Percentiles rank a stretch among this genome's conserved stretches.
Evolutionary conservation across 768 basidiomycete species (phyloP).

Genomic region (Phaffia tasmanica): DNA sequence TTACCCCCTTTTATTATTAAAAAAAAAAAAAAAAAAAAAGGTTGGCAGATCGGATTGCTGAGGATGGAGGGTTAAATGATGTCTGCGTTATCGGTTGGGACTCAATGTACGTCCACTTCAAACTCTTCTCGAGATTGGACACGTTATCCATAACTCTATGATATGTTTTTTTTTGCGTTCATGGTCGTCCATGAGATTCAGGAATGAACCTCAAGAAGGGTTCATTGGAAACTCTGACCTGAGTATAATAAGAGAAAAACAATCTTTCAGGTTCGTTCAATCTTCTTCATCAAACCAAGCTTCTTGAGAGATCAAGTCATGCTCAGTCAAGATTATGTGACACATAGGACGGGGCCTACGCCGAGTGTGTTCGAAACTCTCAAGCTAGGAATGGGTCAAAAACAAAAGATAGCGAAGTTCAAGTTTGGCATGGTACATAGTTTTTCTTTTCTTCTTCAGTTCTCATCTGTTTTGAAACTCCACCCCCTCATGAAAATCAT

Average conservation of each 20-base stretch:
- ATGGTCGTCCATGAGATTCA: neutral
- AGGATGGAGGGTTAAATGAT: conserved; percentile 65
- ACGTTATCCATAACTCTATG: too few relatives aligned
- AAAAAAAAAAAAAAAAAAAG: too few relatives aligned
- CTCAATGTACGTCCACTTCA: conserved; percentile 43
- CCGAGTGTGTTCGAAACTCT: conserved; percentile 77
- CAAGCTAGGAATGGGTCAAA: conserved; percentile 72
- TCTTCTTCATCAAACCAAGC: neutral
- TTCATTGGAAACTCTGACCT: conserved; percentile 62
- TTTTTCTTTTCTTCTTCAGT: too few relatives aligned
- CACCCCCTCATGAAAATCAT: too few relatives aligned
- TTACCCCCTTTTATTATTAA: neutral
- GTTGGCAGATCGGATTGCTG: conserved; percentile 60
- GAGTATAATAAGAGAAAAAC: conserved; percentile 50
- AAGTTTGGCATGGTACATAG: conserved; percentile 52
- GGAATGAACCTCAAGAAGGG: conserved; percentile 84
- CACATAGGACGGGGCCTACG: conserved; percentile 55
- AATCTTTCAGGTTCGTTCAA: conserved; percentile 40
- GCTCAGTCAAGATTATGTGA: neutral
- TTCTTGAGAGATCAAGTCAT: neutral
- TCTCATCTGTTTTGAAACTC: too few relatives aligned
- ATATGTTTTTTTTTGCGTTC: neutral
- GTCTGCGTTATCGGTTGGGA: conserved; percentile 94
- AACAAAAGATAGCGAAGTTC: conserved; percentile 67
- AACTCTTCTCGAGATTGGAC: too few relatives aligned